These are phyloP conservation scores for Vigna angularis DNA, from an alignment of 306 rosid species.

Conservation along the genomic window DNA sequence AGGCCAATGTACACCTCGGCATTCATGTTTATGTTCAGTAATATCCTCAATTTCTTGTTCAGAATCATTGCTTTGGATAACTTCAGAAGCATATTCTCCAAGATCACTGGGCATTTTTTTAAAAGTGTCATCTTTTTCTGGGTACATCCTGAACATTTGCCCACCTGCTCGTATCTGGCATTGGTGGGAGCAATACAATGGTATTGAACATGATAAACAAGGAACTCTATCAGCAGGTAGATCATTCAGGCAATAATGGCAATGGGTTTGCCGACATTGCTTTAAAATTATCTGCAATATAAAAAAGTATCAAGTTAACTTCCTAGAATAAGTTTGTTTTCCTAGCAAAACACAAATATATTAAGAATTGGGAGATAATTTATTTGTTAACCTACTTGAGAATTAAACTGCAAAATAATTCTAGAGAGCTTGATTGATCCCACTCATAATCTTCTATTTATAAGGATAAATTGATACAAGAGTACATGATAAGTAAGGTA, in stretches of 20 bases:
- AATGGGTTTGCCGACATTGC: conserved; percentile 85
- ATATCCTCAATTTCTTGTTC: conserved; percentile 55
- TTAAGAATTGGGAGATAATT: background rate
- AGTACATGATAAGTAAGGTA: no score
- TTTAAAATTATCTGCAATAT: conserved; percentile 67
- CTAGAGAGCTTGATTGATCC: no score
- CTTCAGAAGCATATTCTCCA: conserved; percentile 55
- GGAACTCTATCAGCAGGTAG: conserved; percentile 84
- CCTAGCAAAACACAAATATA: conserved; percentile 12
- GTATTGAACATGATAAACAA: conserved; percentile 81
- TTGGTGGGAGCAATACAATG: conserved; percentile 74
- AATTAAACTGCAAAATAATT: no score
- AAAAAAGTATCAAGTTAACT: conserved; percentile 30
- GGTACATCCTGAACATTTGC: conserved; percentile 35
- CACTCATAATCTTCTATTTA: no score
- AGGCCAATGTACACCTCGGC: conserved; percentile 84
- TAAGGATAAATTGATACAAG: no score
- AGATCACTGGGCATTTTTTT: conserved; percentile 58
- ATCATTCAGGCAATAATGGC: conserved; percentile 90
- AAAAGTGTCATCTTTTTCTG: conserved; percentile 46
- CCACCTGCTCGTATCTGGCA: conserved; percentile 83
- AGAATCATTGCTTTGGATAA: conserved; percentile 49
- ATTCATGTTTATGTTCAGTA: conserved; percentile 83
- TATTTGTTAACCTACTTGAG: background rate
- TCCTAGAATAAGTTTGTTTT: conserved; percentile 17